Evolutionary conservation across 1,139 yeast species (phyloP).

Genomic region (Blastobotrys persicus): DNA sequence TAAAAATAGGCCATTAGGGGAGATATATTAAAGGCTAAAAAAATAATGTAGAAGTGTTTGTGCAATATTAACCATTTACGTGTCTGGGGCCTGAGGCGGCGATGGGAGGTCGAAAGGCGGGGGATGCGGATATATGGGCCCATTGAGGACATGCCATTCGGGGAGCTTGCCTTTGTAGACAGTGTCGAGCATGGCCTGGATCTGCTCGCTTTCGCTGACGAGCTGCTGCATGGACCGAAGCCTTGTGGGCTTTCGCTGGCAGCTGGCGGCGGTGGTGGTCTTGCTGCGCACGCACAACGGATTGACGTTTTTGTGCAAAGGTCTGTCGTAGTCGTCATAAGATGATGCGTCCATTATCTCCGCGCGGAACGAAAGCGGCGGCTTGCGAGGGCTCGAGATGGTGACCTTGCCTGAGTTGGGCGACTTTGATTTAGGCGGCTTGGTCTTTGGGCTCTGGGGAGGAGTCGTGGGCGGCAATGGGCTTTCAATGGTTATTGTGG

Average conservation of each 20-base stretch:
- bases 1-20: too few species aligned
- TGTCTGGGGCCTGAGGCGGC: neutral
- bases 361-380: neutral
- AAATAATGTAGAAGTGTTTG: too few species aligned
- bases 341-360: neutral
- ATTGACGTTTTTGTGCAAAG: too few species aligned
- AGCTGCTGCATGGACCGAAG: conserved; percentile 11
- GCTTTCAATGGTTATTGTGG: neutral
- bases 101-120: neutral
- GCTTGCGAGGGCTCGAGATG: neutral
- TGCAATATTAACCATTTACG: neutral
- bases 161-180: conserved; percentile 15
- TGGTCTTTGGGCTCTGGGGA: conserved; percentile 7
- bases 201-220: conserved; percentile 9
- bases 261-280: conserved; percentile 7
- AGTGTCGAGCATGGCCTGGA: conserved; percentile 10
- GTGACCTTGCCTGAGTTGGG: neutral
- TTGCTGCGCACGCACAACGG: neutral
- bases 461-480: neutral
- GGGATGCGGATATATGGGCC: conserved; percentile 5
- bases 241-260: conserved; percentile 5
- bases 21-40: too few species aligned
- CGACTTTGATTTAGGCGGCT: neutral
- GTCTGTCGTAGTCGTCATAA: neutral
- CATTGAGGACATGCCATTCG: conserved; percentile 15